Evolutionary conservation across 192 early-diverging fungal genomes (phyloP), one percentile per base, ranked within the genome.

Genomic region (Coemansia sp.): DNA sequence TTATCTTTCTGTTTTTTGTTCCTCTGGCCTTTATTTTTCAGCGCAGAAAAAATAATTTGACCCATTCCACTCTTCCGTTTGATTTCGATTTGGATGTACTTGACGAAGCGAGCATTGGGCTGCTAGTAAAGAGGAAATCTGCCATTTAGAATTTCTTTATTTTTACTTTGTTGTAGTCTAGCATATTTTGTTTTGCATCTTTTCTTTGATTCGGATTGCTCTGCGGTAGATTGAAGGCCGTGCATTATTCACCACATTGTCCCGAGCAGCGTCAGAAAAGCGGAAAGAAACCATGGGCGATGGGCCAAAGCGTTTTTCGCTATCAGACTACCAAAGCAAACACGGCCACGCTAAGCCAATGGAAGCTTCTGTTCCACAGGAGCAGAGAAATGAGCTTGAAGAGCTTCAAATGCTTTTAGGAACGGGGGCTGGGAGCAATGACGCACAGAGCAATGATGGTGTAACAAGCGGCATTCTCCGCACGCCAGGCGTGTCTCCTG

Each of bases 321-420:
- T 82, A 57, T 82, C 79, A 0, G 79, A 82, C 61, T 82, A 82
- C 71, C 74, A 77, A 66, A 82, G 79, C 66, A 70, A 76, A 65
- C 74, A 74, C 41, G 74, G 71, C n/a, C 55, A 54, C 26, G 51
- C 79, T 46, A 73, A 63, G 71, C 74, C 74, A 5, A 68, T 68
- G 5, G 74, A 72, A 40, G 37, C 72, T 0, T 45, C 55, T 9
- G 64, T 64, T 8, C 22, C 32, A 13, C 48, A 62, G 18, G 74
- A 73, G 51, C 79, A 77, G 54, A 76, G 73, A 48, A 82, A 45
- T 41, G 80, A 82, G 80, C 80, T 82, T 16, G 80, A 82, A 60
- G 80, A 85, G 73, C 76, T 82, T 58, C 73, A 77, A 57, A 69
- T 83, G 76, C 76, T 85, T 9, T 48, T 82, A 59, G 72, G 76